Percentiles rank a stretch among this genome's conserved stretches.
Conservation (phyloP, 208 protist species). For the Acanthamoeba royreba region DNA sequence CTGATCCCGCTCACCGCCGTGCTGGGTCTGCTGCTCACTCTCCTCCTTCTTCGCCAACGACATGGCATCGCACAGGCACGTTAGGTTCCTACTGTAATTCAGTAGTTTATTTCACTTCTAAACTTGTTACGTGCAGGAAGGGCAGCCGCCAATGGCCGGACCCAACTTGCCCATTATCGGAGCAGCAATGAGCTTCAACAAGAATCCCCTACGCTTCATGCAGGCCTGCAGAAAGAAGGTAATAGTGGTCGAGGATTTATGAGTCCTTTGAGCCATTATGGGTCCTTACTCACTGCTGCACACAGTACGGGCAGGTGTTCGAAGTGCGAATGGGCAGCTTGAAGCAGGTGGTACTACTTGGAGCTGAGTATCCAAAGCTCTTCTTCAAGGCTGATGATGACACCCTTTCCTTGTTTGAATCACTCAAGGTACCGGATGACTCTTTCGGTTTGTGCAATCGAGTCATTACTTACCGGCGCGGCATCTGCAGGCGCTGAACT, state of each 20-base stretch:
- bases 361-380: background rate
- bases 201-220: background rate
- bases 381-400: background rate
- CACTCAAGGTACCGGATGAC: too few species aligned
- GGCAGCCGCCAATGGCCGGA: background rate
- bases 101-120: background rate
- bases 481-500: background rate
- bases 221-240: background rate
- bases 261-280: too few species aligned
- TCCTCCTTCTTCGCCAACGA: too few species aligned
- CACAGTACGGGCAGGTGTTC: background rate
- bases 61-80: background rate
- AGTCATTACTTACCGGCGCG: background rate
- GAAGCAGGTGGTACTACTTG: background rate
- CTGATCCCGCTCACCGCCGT: background rate
- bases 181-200: background rate
- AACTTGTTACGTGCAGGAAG: too few species aligned
- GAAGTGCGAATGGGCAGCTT: background rate
- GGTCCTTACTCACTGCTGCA: background rate
- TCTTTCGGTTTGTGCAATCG: too few species aligned
- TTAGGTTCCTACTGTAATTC: background rate
- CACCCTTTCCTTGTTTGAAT: conserved; percentile 21
- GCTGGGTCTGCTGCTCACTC: background rate
- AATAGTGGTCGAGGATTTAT: background rate
- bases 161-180: background rate